Base-by-base conservation (phyloP, 208 protist species). In the Blechomonas ayalai region DNA sequence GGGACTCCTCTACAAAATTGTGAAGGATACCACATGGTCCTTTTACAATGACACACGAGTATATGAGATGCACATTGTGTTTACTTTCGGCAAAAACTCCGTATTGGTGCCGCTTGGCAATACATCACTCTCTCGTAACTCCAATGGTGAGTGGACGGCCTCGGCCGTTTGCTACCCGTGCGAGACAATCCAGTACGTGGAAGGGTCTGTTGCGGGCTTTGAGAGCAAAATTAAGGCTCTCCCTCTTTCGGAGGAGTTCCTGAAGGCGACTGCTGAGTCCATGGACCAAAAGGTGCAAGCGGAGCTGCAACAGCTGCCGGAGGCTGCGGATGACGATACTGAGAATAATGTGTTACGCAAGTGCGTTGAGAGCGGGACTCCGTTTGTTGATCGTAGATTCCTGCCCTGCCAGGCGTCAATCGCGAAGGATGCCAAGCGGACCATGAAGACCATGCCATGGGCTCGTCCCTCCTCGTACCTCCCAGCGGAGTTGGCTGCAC, bases 11-110 rank as follows among this genome's bases (percentile, higher is more conserved):
- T 90, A 67, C 74, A 78, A 80, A 50, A 58, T 90, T 7, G 65
- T 86, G 10, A 38, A 58, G 1, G 70, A 85, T 40, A 74, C 67
- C n/a, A 58, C 63, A 25, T 83, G 76, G 77, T 70, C 69, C 58
- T 86, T 77, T 61, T 86, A 90, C 61, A 90, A 90, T 65, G 82
- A 86, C 67, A 82, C 73, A 2, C 59, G 79, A 42, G 80, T 86
- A 56, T 90, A 86, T 62, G 82, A 86, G 46, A 86, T 86, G 76
- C 82, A 82, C 37, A 65, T 90, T n/a, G 62, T 59, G 45, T 79
- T 83, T 24, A 71, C 67, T 43, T 86, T 90, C 45, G 67, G 68
- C 27, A n/a, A n/a, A n/a, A n/a, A n/a, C n/a, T n/a, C n/a, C n/a
- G n/a, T n/a, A n/a, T n/a, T n/a, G 31, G 12, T 35, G 31, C 12